These are phyloP conservation scores for Acanthamoeba castellanii DNA, from an alignment of 208 protist genomes.

Conservation along the genomic window DNA sequence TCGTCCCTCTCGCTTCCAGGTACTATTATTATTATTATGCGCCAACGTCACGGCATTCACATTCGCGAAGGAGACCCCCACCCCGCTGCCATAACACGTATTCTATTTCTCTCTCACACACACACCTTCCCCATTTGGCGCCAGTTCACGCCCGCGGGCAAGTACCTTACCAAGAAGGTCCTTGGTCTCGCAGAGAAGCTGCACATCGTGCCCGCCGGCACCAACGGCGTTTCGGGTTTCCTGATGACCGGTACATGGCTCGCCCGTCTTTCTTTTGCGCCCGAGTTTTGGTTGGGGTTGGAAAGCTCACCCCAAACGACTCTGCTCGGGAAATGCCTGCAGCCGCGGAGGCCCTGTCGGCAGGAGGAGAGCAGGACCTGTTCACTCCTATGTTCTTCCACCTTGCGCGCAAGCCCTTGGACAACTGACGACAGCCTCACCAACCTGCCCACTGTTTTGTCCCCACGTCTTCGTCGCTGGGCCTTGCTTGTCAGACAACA, in stretches of 20 bases:
- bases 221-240: neutral
- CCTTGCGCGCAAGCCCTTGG: constrained; percentile 78
- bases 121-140: constrained; percentile 59
- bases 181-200: constrained; percentile 91
- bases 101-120: no score
- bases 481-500: no score
- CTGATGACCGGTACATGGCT: constrained; percentile 89
- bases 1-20: constrained; percentile 73
- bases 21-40: no score
- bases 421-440: neutral
- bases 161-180: constrained; percentile 90
- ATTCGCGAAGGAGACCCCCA: no score
- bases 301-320: no score
- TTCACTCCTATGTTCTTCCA: constrained; percentile 96
- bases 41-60: no score
- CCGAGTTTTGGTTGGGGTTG: no score
- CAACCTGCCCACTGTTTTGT: no score
- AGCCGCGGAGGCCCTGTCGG: constrained; percentile 92
- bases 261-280: constrained; percentile 83
- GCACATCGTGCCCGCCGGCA: constrained; percentile 81
- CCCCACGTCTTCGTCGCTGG: no score
- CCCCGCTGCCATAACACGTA: no score
- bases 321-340: constrained; percentile 60
- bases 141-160: constrained; percentile 91
- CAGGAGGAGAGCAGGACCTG: constrained; percentile 92